These are phyloP conservation scores for Alloteropsis semialata DNA, from an alignment of 176 grass and related monocot genomes.

Conservation along the genomic window DNA sequence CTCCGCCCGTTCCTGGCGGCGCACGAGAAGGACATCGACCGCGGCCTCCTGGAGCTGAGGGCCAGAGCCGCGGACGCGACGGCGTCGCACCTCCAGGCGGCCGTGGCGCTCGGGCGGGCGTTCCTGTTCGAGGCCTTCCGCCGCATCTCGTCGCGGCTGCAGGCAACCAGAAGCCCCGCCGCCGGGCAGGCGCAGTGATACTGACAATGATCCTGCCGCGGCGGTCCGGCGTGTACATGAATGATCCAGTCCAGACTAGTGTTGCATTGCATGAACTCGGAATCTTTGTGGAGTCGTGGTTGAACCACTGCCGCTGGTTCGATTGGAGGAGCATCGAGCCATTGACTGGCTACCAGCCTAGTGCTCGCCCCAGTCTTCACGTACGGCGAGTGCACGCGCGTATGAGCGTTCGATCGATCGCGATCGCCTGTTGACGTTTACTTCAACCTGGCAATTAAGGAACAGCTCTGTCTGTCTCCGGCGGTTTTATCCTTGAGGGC, in stretches of 20 bases:
- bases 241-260: background rate
- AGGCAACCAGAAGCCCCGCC: constrained; percentile 5
- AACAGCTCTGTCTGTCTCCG: background rate
- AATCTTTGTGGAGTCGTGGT: background rate
- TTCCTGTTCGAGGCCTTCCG: constrained; percentile 26
- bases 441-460: background rate
- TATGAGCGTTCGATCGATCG: background rate
- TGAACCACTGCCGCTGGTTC: background rate
- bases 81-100: constrained; percentile 33
- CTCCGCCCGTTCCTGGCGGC: constrained; percentile 46
- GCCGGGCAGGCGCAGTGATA: constrained; percentile 19
- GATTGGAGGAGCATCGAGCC: background rate
- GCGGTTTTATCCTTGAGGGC: background rate
- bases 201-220: background rate
- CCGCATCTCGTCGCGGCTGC: constrained; percentile 28
- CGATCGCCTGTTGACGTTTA: background rate
- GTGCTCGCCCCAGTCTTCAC: constrained; percentile 11
- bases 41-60: constrained; percentile 45
- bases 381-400: background rate
- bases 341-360: background rate
- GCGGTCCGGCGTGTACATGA: background rate
- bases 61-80: constrained; percentile 37
- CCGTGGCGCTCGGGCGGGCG: constrained; percentile 27
- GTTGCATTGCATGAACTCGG: background rate
- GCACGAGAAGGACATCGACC: constrained; percentile 71